Evolutionary conservation across 768 basidiomycete genomes (phyloP), one percentile per base, ranked within the genome.

Genomic region (Suillus bovinus): DNA sequence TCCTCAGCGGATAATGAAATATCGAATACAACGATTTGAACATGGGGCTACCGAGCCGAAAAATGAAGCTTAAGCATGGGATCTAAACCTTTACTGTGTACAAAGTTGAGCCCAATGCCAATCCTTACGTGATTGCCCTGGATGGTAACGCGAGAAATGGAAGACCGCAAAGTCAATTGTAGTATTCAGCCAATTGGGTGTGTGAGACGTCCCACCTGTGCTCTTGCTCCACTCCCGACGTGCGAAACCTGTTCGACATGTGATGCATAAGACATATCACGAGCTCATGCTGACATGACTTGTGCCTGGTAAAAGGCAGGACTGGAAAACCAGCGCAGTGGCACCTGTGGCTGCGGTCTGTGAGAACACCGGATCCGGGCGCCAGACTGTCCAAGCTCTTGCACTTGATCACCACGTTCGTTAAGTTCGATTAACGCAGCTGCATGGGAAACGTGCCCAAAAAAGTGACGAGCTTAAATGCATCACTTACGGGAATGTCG

Each of bases 111-210:
- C 36, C 17, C 11, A 24, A 39, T 20, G 55, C 24, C 54, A 55
- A 56, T 39, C 55, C 55, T 56, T 56, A 56, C 55, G 55, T 56
- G 36, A 56, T 27, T 17, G 0, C 54, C 36, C 16, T 38, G 10
- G 13, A 55, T 27, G 55, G 36, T 27, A 55, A 16, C 17, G 1
- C 10, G 39, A 11, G 22, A 24, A 55, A 55, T 55, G 54, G 36
- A 55, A 55, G 36, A 24, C 24, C 29, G 38, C 24, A 27, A 56
- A 56, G 54, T 55, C 17, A 38, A 55, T 38, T 55, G 24, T 17
- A 3, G 10, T 24, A 54, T 36, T 34, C n/a, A 17, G 5, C n/a
- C 34, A 54, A 55, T 55, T 2, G n/a, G 6, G 9, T 27, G 24
- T 24, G 24, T 17, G 16, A 50, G 27, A 50, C 22, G 16, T 38